phyloP scores from a whole-genome alignment of 2,329 filamentous ascomycete genomes.

The Penicillium crustosum region DNA sequence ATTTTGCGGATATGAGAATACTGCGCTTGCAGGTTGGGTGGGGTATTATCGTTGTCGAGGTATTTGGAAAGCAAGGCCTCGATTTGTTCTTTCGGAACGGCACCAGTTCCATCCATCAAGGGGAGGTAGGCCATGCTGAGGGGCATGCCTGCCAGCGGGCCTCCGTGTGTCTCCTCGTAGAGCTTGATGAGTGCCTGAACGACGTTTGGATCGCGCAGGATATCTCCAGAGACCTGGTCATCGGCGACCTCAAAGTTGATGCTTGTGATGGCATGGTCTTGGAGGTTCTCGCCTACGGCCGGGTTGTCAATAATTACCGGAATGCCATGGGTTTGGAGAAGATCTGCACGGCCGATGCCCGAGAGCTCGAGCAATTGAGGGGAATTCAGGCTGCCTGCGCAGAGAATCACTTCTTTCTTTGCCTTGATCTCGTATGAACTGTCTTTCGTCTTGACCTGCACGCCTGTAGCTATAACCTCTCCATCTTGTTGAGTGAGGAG shows the following conservation, averaged over 20 bases:
- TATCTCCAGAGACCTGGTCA: constrained; percentile 25
- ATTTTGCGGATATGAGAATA: constrained; percentile 16
- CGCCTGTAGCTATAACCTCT: constrained; percentile 18
- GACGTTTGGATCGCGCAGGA: constrained; percentile 24
- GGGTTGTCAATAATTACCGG: constrained; percentile 46
- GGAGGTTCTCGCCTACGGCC: constrained; percentile 53
- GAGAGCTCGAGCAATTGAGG: constrained; percentile 62
- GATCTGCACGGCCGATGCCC: constrained; percentile 54
- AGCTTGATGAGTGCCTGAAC: constrained; percentile 21
- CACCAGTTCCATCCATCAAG: constrained; percentile 22
- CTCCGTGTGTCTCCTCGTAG: constrained; percentile 22
- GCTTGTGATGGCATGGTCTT: constrained; percentile 47
- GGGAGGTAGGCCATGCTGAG: constrained; percentile 30
- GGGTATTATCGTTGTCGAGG: neutral
- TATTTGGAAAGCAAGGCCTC: constrained; percentile 8
- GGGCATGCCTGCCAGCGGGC: constrained; percentile 28
- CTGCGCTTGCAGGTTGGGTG: constrained; percentile 12
- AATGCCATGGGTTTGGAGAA: constrained; percentile 47
- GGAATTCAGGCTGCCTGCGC: constrained; percentile 58
- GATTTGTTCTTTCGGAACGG: constrained; percentile 8
- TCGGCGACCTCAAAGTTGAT: constrained; percentile 29
- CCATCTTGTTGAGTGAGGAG: constrained; percentile 38
- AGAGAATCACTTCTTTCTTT: constrained; percentile 57
- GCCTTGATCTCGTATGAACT: constrained; percentile 29
- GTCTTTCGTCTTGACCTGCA: constrained; percentile 21